Conservation (phyloP, 1,284 basidiomycete species). For the Fomes fomentarius region DNA sequence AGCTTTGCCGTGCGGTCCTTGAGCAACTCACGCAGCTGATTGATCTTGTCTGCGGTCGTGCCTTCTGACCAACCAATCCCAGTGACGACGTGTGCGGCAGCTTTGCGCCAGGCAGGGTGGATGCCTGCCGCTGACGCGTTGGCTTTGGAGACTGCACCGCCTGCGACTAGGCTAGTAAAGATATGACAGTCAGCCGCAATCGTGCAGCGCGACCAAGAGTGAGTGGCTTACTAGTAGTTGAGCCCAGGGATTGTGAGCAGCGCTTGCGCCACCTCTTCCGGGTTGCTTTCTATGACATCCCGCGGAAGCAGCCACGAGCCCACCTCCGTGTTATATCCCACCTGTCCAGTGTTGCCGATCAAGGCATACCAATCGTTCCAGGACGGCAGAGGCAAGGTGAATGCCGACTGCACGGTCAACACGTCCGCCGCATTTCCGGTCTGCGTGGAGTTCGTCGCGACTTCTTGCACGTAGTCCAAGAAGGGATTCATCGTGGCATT, state of each 20-base stretch:
- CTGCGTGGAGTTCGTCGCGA: constrained; percentile 22
- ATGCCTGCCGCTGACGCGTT: constrained; percentile 41
- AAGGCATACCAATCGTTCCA: constrained; percentile 33
- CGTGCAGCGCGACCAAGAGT: too few species aligned
- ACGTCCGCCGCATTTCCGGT: constrained; percentile 18
- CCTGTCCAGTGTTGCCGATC: neutral
- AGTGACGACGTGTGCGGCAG: constrained; percentile 34
- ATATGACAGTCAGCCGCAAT: too few species aligned
- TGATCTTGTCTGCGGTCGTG: constrained; percentile 29
- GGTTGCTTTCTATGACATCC: constrained; percentile 32
- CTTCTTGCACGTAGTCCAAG: constrained; percentile 29
- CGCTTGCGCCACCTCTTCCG: constrained; percentile 31
- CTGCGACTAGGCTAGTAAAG: constrained; percentile 30
- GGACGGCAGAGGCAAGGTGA: constrained; percentile 22
- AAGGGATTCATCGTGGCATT: constrained; percentile 38
- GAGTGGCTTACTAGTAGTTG: constrained; percentile 24
- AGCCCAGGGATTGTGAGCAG: constrained; percentile 25
- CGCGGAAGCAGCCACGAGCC: constrained; percentile 42
- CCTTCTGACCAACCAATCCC: constrained; percentile 38
- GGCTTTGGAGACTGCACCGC: constrained; percentile 42
- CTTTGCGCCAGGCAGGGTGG: constrained; percentile 48
- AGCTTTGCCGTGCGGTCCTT: constrained; percentile 30
- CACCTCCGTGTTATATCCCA: constrained; percentile 28
- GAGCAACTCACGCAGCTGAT: constrained; percentile 26
- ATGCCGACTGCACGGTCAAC: constrained; percentile 4